A percentile compares a stretch with the other conserved stretches of the same genome.
Evolutionary conservation across 164 flowering plant species (phyloP).

Genomic region (Warburgia ugandensis): DNA sequence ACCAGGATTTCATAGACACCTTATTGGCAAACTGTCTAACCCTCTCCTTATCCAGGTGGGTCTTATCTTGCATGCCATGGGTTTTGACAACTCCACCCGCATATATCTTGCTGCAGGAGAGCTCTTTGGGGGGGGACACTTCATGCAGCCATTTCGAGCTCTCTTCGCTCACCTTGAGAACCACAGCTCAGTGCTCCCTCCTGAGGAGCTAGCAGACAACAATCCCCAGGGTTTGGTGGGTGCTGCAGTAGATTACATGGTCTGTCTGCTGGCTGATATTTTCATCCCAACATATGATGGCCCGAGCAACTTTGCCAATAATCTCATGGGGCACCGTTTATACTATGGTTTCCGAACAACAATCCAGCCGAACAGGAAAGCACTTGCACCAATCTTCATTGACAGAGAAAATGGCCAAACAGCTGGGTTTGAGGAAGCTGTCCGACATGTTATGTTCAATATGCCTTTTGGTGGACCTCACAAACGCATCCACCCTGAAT

Average conservation of each 20-base stretch:
- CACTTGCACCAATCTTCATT: constrained; percentile 77
- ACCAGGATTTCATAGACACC: too few relatives aligned
- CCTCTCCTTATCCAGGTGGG: constrained; percentile 63
- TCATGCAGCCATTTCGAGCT: constrained; percentile 82
- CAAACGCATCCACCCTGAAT: constrained; percentile 76
- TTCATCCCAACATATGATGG: constrained; percentile 99
- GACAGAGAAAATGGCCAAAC: constrained; percentile 60
- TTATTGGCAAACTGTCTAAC: too few relatives aligned
- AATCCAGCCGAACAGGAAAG: constrained; percentile 83
- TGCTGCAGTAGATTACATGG: constrained; percentile 99
- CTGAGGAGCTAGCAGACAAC: constrained; percentile 57
- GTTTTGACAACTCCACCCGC: constrained; percentile 83
- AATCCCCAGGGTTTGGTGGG: constrained; percentile 69
- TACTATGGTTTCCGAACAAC: constrained; percentile 92
- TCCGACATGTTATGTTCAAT: constrained; percentile 64
- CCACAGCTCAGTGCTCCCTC: constrained; percentile 68
- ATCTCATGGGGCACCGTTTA: constrained; percentile 91
- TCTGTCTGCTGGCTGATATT: constrained; percentile 90
- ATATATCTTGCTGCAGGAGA: constrained; percentile 98
- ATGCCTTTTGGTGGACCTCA: constrained; percentile 89
- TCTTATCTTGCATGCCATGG: constrained; percentile 74
- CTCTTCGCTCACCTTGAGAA: constrained; percentile 82
- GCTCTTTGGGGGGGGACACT: constrained; percentile 88
- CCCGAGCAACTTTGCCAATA: constrained; percentile 98
- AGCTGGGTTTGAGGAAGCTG: constrained; percentile 75